phyloP scores from a whole-genome alignment of 2,329 filamentous ascomycete genomes.

The Aspergillus sojae region DNA sequence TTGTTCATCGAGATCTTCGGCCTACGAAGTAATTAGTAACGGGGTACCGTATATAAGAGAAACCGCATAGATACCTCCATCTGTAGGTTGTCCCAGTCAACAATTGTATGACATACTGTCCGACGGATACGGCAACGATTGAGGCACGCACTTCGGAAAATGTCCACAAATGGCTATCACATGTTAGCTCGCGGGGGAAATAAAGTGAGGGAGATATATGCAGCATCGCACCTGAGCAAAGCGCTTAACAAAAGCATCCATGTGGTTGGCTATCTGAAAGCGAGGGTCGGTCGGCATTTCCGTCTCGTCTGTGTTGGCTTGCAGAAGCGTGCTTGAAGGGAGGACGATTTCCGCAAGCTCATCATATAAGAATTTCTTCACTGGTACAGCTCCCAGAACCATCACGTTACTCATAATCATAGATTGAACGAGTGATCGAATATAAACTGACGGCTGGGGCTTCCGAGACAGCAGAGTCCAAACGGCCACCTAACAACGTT shows the following conservation, averaged over 20 bases:
- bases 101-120: conserved; percentile 80
- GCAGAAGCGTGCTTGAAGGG: conserved; percentile 69
- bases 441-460: conserved; percentile 80
- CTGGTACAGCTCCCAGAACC: conserved; percentile 67
- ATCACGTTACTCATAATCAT: conserved; percentile 74
- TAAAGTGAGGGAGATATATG: not conserved
- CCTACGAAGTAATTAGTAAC: conserved; percentile 32
- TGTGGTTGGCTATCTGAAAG: conserved; percentile 70
- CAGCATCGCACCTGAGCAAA: conserved; percentile 48
- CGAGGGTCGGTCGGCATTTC: conserved; percentile 74
- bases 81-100: conserved; percentile 83
- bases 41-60: not conserved
- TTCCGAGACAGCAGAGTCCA: conserved; percentile 75
- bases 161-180: conserved; percentile 74
- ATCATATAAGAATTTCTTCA: conserved; percentile 75
- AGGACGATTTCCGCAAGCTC: conserved; percentile 79
- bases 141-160: conserved; percentile 82
- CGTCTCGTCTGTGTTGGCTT: conserved; percentile 73
- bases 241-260: conserved; percentile 68
- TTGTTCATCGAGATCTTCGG: conserved; percentile 71
- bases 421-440: conserved; percentile 76
- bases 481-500: conserved; percentile 64
- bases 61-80: conserved; percentile 59
- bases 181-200: conserved; percentile 8
- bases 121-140: conserved; percentile 89